Base-by-base conservation (phyloP, 768 basidiomycete species). In the Tephrocybe sp. region DNA sequence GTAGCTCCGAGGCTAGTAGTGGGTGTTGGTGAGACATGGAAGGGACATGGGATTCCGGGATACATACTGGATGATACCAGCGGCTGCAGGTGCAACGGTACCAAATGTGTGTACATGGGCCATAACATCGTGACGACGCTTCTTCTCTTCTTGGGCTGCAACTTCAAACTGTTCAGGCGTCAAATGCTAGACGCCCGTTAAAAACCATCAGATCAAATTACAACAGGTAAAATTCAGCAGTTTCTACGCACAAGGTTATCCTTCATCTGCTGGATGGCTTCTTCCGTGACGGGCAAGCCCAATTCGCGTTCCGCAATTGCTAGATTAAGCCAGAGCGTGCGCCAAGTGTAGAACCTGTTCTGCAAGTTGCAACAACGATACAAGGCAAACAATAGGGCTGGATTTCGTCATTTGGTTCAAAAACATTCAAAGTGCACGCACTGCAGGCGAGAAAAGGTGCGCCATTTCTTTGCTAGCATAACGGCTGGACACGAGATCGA, bases 381-480 rank as follows among this genome's bases (percentile, higher is more conserved):
- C n/a, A 31, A 20, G 30, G 16, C 45, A n/a, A 42, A 33, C 17
- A 16, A 39, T 13, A 22, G 20, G 42, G 2, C 32, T 14, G 23
- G n/a, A 49, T 34, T 20, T 13, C 19, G 20, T 31, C 33, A 46
- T 16, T 10, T 32, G 14, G 38, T 49, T 38, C 49, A 46, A n/a
- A 32, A 17, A 48, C 32, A 47, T 40, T 12, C 31, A 34, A 42
- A 36, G 16, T 12, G 60, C 31, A 74, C 85, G 53, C 62, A 94
- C 96, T 45, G 86, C 84, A 33, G 89, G 82, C n/a, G 96, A 98
- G 75, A 98, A 99, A 39, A 99, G 79, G 68, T 92, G 79, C 9
- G 93, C 86, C 96, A 98, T 98, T 72, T 98, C 95, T 68, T 94
- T 95, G 77, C 92, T 96, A 16, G 97, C 97, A 89, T 98, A 99